Evolutionary conservation across 2,329 filamentous ascomycete genomes (phyloP).

Genomic region (Penicillium sp.): DNA sequence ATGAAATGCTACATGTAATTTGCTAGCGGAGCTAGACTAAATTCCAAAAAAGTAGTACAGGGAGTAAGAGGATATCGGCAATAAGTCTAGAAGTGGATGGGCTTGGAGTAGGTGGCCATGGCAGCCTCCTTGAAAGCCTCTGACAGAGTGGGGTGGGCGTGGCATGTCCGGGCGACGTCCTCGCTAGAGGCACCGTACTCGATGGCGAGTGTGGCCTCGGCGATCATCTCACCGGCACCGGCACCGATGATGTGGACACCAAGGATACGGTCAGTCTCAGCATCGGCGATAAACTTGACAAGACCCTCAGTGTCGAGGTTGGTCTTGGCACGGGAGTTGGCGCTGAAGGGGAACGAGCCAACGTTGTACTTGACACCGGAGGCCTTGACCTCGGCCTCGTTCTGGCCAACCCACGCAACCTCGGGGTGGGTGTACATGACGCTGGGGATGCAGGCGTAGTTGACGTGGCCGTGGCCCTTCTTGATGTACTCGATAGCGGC

Average conservation of each 20-base stretch:
- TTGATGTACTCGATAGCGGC: conserved; percentile 95
- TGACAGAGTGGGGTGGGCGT: conserved; percentile 90
- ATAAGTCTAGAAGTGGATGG: conserved; percentile 77
- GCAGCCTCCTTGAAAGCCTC: conserved; percentile 99
- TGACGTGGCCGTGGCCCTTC: conserved; percentile 97
- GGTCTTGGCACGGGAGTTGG: conserved; percentile 98
- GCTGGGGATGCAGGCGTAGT: conserved; percentile 94
- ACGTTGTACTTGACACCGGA: conserved; percentile 85
- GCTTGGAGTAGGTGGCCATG: conserved; percentile 92
- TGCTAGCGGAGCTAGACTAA: conserved; percentile 36
- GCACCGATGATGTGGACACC: conserved; percentile 95
- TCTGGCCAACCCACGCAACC: conserved; percentile 97
- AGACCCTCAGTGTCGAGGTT: conserved; percentile 93
- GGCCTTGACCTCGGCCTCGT: conserved; percentile 90
- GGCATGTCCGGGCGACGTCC: conserved; percentile 89
- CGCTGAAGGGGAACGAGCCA: conserved; percentile 93
- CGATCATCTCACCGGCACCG: conserved; percentile 98
- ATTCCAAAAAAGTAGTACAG: conserved; percentile 25
- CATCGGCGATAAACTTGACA: conserved; percentile 95
- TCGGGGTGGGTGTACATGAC: conserved; percentile 99
- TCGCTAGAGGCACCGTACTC: conserved; percentile 96
- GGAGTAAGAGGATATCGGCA: conserved; percentile 20
- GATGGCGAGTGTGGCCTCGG: conserved; percentile 86
- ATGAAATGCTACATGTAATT: conserved; percentile 37
- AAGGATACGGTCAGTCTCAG: conserved; percentile 90